Evolutionary conservation across 2,329 filamentous ascomycete genomes (phyloP).

Genomic region (Ophiostoma australiae): DNA sequence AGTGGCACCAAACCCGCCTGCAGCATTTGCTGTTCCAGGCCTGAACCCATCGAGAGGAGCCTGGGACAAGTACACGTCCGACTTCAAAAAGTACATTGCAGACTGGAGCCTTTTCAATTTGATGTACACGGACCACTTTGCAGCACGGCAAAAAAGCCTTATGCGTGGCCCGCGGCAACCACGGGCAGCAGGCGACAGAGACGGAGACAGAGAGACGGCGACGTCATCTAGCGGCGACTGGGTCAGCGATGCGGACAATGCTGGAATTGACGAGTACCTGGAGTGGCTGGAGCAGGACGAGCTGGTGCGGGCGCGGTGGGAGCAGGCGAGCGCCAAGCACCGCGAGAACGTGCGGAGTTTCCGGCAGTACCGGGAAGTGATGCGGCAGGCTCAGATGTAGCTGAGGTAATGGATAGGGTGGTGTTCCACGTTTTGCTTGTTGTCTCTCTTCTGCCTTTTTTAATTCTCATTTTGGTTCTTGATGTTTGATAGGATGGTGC

Average conservation of each 20-base stretch:
- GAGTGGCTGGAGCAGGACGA: constrained; percentile 60
- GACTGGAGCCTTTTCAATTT: constrained; percentile 49
- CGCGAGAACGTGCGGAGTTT: constrained; percentile 55
- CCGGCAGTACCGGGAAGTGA: constrained; percentile 42
- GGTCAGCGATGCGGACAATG: constrained; percentile 40
- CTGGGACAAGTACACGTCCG: constrained; percentile 49
- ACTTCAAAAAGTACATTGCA: constrained; percentile 51
- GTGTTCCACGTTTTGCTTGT: background rate
- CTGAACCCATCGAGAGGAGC: constrained; percentile 41
- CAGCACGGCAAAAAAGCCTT: constrained; percentile 45
- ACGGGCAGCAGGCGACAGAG: constrained; percentile 37
- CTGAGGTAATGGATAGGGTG: background rate
- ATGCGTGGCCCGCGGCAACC: constrained; percentile 33
- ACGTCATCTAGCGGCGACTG: constrained; percentile 36
- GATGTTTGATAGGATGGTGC: background rate
- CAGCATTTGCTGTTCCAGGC: constrained; percentile 40
- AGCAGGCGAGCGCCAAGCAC: constrained; percentile 55
- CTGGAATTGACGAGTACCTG: constrained; percentile 54
- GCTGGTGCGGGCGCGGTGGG: constrained; percentile 57
- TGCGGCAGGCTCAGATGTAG: constrained; percentile 39
- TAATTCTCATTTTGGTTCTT: background rate
- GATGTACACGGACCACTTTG: constrained; percentile 53
- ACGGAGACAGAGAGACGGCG: background rate
- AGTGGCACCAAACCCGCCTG: constrained; percentile 45
- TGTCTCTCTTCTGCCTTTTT: background rate